Percentiles rank a stretch among this genome's conserved stretches.
Conservation (phyloP, 495 filamentous ascomycete species). For the Hypoxylon cercidicola region DNA sequence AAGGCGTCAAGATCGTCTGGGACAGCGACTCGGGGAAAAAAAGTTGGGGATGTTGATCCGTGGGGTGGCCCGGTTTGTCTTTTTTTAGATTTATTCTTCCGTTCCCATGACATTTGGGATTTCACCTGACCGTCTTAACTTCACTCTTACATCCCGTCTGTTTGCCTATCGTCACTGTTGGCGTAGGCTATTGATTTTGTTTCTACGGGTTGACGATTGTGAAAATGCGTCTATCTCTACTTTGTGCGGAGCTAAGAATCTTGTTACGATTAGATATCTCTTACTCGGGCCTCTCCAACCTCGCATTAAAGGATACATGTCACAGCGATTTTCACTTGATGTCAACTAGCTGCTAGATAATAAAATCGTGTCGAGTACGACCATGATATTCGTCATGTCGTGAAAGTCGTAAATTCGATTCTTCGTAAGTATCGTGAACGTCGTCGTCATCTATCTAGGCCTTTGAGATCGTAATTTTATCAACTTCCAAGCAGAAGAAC, state of each 20-base stretch:
- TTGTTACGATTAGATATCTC: not conserved
- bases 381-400: constrained; percentile 37
- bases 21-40: constrained; percentile 28
- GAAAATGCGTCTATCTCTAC: not conserved
- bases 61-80: constrained; percentile 21
- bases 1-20: no score
- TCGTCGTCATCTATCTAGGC: constrained; percentile 40
- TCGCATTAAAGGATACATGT: constrained; percentile 2
- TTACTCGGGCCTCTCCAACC: not conserved
- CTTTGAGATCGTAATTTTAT: constrained; percentile 39
- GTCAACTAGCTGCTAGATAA: constrained; percentile 11
- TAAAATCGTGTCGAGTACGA: constrained; percentile 20
- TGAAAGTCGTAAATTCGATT: constrained; percentile 43
- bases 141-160: not conserved
- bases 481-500: constrained; percentile 12
- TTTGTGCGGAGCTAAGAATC: not conserved
- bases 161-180: not conserved
- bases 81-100: constrained; percentile 30
- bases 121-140: not conserved
- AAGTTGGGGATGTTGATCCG: constrained; percentile 37
- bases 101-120: constrained; percentile 1
- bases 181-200: not conserved
- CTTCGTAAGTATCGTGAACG: constrained; percentile 39
- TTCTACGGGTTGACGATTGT: not conserved
- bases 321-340: constrained; percentile 16